Evolutionary conservation across 768 basidiomycete species (phyloP), one percentile per base, ranked within the genome.

Genomic region (Agaricus sinodeliciosus): DNA sequence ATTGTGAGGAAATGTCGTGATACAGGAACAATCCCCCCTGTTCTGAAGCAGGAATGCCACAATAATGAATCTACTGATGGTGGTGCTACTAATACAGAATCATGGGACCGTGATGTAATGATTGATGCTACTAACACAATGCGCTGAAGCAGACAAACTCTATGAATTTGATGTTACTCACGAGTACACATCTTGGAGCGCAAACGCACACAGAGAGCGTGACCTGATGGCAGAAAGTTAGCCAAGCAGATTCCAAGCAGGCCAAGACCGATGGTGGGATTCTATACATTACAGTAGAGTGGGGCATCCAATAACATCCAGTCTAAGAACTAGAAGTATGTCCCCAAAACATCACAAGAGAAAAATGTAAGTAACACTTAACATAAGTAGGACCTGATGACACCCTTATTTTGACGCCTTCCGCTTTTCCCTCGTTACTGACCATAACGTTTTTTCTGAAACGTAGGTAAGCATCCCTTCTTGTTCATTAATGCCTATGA

Each of bases 371-470:
- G 22, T 40, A 37, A 42, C 3, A 3, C 22, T 7, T 31, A 31
- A 8, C 31, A 11, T 42, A 31, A 19, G 15, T 13, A 43, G 49
- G 49, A 50, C 49, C 48, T 50, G 49, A 50, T 50, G 49, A 50
- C 49, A 50, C 49, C 34, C 49, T 12, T 9, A 11, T 8, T n/a
- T 9, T 16, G 5, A 45, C 22, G 31, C 11, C 31, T 31, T 11
- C 11, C 11, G 8, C 3, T 7, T 31, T 31, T 31, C 31, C 11
- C 31, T 31, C 31, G 31, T 11, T 31, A 22, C 22, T 22, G 22
- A 31, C 7, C 31, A 8, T 11, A 31, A 31, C 7, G 6, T 1
- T 31, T 28, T 31, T 31, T 31, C 31, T 11, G 11, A 31, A 31
- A 31, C 2, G 31, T 31, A 7, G 31, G 31, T 31, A 31, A 31